A percentile compares a stretch with the other conserved stretches of the same genome.
These are phyloP conservation scores for Periglandula ipomoeae DNA, from an alignment of 2,329 filamentous ascomycete genomes.

Conservation along the genomic window DNA sequence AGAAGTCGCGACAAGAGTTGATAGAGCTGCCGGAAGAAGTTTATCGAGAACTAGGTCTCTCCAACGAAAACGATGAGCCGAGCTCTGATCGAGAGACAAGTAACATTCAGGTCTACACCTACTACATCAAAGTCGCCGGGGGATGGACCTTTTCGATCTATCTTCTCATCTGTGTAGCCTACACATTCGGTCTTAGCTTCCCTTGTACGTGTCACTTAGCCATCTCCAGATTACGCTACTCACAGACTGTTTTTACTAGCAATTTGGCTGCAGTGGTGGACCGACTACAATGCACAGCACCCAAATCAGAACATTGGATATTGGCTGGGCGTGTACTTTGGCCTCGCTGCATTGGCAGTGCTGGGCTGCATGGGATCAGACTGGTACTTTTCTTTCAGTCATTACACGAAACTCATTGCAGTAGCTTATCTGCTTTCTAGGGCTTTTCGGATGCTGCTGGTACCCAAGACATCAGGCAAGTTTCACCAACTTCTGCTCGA, in stretches of 20 bases:
- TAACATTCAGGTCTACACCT: slow-evolving; percentile 12
- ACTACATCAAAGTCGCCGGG: slow-evolving; percentile 13
- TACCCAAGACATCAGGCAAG: slow-evolving; percentile 18
- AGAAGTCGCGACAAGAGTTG: not conserved
- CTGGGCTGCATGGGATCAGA: slow-evolving; percentile 10
- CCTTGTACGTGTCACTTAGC: slow-evolving; percentile 9
- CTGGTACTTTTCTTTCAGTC: slow-evolving; percentile 6
- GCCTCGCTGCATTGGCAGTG: slow-evolving; percentile 10
- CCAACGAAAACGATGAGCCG: slow-evolving; percentile 10
- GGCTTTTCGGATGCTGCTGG: slow-evolving; percentile 14
- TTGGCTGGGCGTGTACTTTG: slow-evolving; percentile 14
- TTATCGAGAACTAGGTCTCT: slow-evolving; percentile 11
- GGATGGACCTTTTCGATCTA: slow-evolving; percentile 10
- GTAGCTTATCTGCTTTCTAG: slow-evolving; percentile 1
- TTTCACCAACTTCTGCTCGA: slow-evolving; percentile 16
- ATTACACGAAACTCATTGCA: not conserved
- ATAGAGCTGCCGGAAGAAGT: slow-evolving; percentile 12
- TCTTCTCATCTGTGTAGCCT: slow-evolving; percentile 11
- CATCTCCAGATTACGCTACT: not conserved
- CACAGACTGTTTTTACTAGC: slow-evolving; percentile 5
- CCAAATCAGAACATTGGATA: slow-evolving; percentile 13
- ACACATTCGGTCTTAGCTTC: slow-evolving; percentile 14
- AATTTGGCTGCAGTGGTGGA: slow-evolving; percentile 18
- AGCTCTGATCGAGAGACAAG: slow-evolving; percentile 9
- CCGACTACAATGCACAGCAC: slow-evolving; percentile 11